Percentiles rank a stretch among this genome's conserved stretches.
Conservation (phyloP, 306 rosid species). For the Prunus mume region DNA sequence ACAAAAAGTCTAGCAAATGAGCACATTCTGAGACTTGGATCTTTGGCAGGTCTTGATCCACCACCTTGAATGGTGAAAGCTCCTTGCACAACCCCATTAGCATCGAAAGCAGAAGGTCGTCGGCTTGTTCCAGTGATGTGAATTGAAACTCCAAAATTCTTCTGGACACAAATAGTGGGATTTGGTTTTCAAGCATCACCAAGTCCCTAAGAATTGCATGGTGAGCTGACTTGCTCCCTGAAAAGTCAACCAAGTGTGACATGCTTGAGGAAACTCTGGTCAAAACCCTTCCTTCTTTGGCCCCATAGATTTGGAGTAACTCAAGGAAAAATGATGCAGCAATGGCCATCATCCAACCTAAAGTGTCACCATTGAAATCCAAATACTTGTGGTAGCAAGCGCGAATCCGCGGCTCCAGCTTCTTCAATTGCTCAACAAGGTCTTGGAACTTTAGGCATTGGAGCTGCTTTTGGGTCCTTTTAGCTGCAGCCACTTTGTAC, state of each 20-base stretch:
- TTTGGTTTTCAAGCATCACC: slow-evolving; percentile 81
- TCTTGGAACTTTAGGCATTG: slow-evolving; percentile 35
- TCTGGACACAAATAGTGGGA: slow-evolving; percentile 65
- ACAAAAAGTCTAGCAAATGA: slow-evolving; percentile 67
- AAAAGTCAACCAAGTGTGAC: slow-evolving; percentile 63
- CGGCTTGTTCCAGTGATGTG: slow-evolving; percentile 39
- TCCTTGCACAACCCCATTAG: slow-evolving; percentile 50
- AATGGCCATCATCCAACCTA: slow-evolving; percentile 74
- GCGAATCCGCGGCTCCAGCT: slow-evolving; percentile 47
- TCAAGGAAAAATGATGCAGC: slow-evolving; percentile 76
- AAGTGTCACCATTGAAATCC: slow-evolving; percentile 60
- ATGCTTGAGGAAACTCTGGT: slow-evolving; percentile 44
- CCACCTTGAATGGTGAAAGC: slow-evolving; percentile 63
- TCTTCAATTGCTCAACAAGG: slow-evolving; percentile 47
- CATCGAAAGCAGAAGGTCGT: slow-evolving; percentile 49
- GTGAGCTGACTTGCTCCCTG: slow-evolving; percentile 55
- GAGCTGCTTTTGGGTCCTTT: slow-evolving; percentile 46
- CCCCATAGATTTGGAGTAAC: slow-evolving; percentile 53
- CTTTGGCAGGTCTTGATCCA: slow-evolving; percentile 27
- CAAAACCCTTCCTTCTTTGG: slow-evolving; percentile 33
- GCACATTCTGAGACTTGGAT: slow-evolving; percentile 39
- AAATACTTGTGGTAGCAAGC: slow-evolving; percentile 71
- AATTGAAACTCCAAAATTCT: slow-evolving; percentile 49
- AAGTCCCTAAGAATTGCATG: slow-evolving; percentile 67
- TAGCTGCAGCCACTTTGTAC: slow-evolving; percentile 66